Percentiles rank a stretch among this genome's conserved stretches.
phyloP scores from a whole-genome alignment of 495 filamentous ascomycete genomes.

The Parmelia sp. region DNA sequence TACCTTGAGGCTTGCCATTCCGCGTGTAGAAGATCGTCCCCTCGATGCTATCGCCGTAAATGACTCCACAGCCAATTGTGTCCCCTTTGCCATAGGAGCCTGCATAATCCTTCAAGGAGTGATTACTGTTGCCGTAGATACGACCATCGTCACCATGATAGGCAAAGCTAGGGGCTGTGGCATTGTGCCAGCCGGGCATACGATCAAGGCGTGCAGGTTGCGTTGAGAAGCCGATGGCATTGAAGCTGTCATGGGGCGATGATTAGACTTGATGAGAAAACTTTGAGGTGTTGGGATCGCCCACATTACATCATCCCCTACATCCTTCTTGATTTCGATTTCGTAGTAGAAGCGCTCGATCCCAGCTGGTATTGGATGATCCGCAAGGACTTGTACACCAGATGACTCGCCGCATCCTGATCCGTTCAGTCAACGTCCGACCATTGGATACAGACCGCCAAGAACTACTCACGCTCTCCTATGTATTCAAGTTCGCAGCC shows the following conservation, averaged over 20 bases:
- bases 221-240: conserved; percentile 4
- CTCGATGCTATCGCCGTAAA: not conserved
- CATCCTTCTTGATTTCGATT: not conserved
- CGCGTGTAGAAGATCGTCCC: conserved; percentile 3
- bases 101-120: not conserved
- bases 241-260: not conserved
- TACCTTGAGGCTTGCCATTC: conserved; percentile 2
- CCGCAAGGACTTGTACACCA: not conserved
- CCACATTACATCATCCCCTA: not conserved
- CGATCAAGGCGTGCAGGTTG: conserved; percentile 1
- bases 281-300: not conserved
- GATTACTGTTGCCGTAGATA: conserved; percentile 1
- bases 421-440: not conserved
- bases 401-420: not conserved
- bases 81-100: not conserved
- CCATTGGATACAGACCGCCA: not conserved
- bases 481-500: conserved; percentile 8
- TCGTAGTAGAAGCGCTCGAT: not conserved
- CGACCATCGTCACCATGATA: conserved; percentile 4
- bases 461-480: conserved; percentile 3
- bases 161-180: not conserved
- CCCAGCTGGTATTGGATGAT: conserved; percentile 3
- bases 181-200: conserved; percentile 5
- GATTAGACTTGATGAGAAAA: not conserved
- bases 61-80: conserved; percentile 3